Base-by-base conservation (phyloP, 2,329 filamentous ascomycete species). In the Aureobasidium zeae region DNA sequence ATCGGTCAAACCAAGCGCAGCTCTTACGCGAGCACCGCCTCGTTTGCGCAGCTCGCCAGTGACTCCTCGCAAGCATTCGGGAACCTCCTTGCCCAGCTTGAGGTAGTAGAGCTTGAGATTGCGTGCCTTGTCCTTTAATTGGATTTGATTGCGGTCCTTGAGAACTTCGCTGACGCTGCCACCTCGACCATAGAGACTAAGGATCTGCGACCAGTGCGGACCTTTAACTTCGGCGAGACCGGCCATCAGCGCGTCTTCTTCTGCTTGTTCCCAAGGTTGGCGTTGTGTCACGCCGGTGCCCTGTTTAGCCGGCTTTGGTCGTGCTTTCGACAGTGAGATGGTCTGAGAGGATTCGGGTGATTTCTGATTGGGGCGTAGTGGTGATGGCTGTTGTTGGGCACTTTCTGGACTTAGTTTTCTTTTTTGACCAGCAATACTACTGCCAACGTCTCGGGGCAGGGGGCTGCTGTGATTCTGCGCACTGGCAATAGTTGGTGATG, bases 91-190 rank as follows among this genome's bases (percentile, higher is more conserved):
- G 41, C 86, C 86, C 13, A 83, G 89, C 67, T 94, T 94, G 43
- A 94, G 67, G 62, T 94, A 94, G 66, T 91, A 94, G 0, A 94
- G 66, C 61, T 94, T 94, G 36, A 94, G 65, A 51, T 94, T 94
- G 37, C 86, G 73, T 1, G 86, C 86, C 63, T 94, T 94, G 58
- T 94, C 86, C 61, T 94, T 94, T 10, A 94, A 70, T 58, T 94
- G 87, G 0, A 94, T 87, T 57, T 94, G 86, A 32, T 87, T 93
- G 24, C 86, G 76, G 58, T 94, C 87, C 53, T 88, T 89, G 15
- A 94, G 71, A 17, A 89, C 83, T 53, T 89, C 82, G 34, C 79
- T 88, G 17, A 89, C 76, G 0, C 81, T 83, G 4, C 87, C 87
- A 30, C 81, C 83, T 0, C 77, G 74, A 0, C 87, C 87, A 58